These are phyloP conservation scores for Purshia tridentata DNA, from an alignment of 306 rosid genomes.

Conservation along the genomic window DNA sequence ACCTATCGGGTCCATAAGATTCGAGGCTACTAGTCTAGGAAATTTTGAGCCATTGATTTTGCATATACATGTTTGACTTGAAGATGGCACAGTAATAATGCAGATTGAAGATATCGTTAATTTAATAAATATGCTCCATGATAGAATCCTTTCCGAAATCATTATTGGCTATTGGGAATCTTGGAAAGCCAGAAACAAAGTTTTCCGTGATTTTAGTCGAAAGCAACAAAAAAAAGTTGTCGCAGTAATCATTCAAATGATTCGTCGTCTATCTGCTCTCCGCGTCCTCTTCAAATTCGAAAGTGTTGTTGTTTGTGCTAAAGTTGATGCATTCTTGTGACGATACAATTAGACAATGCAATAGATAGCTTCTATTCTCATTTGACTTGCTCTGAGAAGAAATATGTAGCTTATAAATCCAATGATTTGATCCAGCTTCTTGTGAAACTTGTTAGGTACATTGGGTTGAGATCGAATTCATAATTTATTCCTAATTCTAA, in stretches of 20 bases:
- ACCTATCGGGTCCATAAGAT: too few species aligned
- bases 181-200: slow-evolving; percentile 22
- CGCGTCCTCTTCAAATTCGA: too few species aligned
- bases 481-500: too few species aligned
- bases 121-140: not conserved
- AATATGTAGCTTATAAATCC: too few species aligned
- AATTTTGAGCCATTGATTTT: not conserved
- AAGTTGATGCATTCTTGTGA: too few species aligned
- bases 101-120: not conserved
- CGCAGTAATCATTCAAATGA: slow-evolving; percentile 11
- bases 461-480: too few species aligned
- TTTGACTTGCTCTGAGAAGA: too few species aligned
- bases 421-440: too few species aligned
- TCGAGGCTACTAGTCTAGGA: not conserved
- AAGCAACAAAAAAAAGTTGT: not conserved
- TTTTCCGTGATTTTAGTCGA: slow-evolving; percentile 36
- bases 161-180: slow-evolving; percentile 23
- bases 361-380: too few species aligned
- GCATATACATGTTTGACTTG: not conserved
- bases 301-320: not conserved
- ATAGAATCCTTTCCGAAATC: not conserved
- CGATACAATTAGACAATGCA: too few species aligned
- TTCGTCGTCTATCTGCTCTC: too few species aligned
- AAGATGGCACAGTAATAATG: not conserved
- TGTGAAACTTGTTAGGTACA: too few species aligned